Base-by-base conservation (phyloP, 768 basidiomycete species). In the Kwoniella shandongensis region DNA sequence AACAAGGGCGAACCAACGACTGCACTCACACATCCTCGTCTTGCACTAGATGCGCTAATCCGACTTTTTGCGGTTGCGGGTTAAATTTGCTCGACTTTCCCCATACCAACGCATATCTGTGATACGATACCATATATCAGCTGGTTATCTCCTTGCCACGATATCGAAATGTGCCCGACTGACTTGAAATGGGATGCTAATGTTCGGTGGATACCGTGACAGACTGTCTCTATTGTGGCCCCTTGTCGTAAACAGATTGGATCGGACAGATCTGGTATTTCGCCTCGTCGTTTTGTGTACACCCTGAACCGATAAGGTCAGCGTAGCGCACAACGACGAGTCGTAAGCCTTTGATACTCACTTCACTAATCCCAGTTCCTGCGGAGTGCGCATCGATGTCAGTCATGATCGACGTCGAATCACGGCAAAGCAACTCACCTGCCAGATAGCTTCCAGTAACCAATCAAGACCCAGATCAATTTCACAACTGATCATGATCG, bases 251-350 rank as follows among this genome's bases (percentile, higher is more conserved):
- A 76, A 54, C 79, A 79, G 46, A 98, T 85, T 23, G 96, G 96
- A 76, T 99, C 96, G 1, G 81, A 77, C 12, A 99, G 78, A 75
- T 98, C 96, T 2, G 96, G 93, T 63, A 88, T 88, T 27, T 82
- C 88, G n/a, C 94, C 96, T 41, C 96, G 83, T 75, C 93, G 93
- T 79, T 99, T 99, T 2, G 96, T 99, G 77, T 97, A 99, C 42
- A 99, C 85, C 71, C 92, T 93, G 52, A 88, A 87, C 6, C 11
- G 13, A 1, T 38, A 12, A 35, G 1, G 3, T 2, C n/a, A 17
- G 2, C 7, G 6, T 13, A 32, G 32, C 32, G 7, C 6, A 32
- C 13, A 6, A 48, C 1, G 4, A 7, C 3, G 0, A 13, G 7
- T 42, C 40, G n/a, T 8, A 42, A 42, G 5, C 32, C 13, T 6